Percentiles rank a stretch among this genome's conserved stretches.
Evolutionary conservation across 805 yeast genomes (phyloP).

Genomic region (Priceomyces melissophilus): DNA sequence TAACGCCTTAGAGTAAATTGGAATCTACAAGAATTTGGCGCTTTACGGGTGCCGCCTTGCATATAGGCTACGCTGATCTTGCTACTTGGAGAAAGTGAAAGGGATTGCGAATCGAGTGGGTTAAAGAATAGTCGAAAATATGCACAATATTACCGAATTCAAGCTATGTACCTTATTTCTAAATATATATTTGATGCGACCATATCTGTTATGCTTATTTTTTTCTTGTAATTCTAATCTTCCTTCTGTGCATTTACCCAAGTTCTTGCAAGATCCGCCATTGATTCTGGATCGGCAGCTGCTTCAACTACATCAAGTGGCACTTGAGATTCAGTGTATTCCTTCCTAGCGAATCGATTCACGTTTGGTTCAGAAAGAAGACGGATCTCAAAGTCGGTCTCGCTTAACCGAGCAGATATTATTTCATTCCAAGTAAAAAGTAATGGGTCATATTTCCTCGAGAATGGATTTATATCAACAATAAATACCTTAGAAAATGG

Average conservation of each 20-base stretch:
- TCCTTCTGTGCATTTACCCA: constrained; percentile 38
- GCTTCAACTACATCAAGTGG: constrained; percentile 92
- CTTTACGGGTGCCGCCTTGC: no score
- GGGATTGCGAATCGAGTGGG: no score
- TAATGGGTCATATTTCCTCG: constrained; percentile 72
- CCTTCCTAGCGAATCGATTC: constrained; percentile 74
- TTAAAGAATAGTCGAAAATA: no score
- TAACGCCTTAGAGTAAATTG: no score
- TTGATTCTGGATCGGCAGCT: constrained; percentile 59
- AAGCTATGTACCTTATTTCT: constrained; percentile 34
- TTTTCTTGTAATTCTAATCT: not conserved
- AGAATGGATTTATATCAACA: constrained; percentile 85
- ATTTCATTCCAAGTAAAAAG: constrained; percentile 86
- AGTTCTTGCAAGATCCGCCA: constrained; percentile 63
- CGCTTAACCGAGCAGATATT: constrained; percentile 40
- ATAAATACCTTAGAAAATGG: constrained; percentile 65
- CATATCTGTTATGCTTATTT: constrained; percentile 36
- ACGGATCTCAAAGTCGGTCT: constrained; percentile 59
- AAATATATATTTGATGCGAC: constrained; percentile 56
- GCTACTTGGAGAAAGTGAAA: no score
- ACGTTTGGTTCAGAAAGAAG: constrained; percentile 66
- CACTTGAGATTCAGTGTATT: constrained; percentile 86
- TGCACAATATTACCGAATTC: no score
- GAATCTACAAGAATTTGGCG: no score
- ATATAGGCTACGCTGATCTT: no score